phyloP scores from a whole-genome alignment of 306 rosid genomes.

The Quercus wislizeni region DNA sequence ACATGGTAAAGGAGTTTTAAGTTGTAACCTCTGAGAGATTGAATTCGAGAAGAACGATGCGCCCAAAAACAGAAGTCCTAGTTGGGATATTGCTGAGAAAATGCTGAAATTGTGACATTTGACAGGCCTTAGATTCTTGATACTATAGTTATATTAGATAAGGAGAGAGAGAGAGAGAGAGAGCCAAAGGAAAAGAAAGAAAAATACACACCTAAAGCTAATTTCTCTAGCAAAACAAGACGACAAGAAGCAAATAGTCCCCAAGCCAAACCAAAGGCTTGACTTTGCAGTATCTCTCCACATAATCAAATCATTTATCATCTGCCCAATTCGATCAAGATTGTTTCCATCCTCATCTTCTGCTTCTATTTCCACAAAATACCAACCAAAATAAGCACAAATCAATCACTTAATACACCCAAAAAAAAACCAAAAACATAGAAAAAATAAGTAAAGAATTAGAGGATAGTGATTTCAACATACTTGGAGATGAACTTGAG shows the following conservation, averaged over 20 bases:
- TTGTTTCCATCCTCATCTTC: conserved; percentile 47
- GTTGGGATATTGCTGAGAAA: conserved; percentile 63
- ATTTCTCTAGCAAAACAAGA: conserved; percentile 66
- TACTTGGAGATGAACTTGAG: conserved; percentile 54
- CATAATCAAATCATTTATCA: conserved; percentile 64
- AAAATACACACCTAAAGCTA: conserved; percentile 49
- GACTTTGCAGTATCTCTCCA: conserved; percentile 86
- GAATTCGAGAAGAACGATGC: conserved; percentile 71
- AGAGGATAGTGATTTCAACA: not conserved
- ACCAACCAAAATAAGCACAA: not conserved
- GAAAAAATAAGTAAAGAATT: not conserved
- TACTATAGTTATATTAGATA: not conserved
- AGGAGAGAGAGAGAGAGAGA: not conserved
- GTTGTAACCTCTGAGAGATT: conserved; percentile 56
- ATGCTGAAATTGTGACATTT: conserved; percentile 43
- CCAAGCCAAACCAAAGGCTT: conserved; percentile 84
- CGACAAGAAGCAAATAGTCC: conserved; percentile 56
- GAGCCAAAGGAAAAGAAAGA: not conserved
- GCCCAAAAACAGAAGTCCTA: conserved; percentile 60
- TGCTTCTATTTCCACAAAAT: conserved; percentile 31
- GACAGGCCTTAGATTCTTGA: conserved; percentile 1
- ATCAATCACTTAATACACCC: not conserved
- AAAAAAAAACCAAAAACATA: not conserved
- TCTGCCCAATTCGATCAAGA: conserved; percentile 54
- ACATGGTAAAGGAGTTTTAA: not conserved